phyloP scores from a whole-genome alignment of 208 protist genomes.

The Leishmania braziliensis region DNA sequence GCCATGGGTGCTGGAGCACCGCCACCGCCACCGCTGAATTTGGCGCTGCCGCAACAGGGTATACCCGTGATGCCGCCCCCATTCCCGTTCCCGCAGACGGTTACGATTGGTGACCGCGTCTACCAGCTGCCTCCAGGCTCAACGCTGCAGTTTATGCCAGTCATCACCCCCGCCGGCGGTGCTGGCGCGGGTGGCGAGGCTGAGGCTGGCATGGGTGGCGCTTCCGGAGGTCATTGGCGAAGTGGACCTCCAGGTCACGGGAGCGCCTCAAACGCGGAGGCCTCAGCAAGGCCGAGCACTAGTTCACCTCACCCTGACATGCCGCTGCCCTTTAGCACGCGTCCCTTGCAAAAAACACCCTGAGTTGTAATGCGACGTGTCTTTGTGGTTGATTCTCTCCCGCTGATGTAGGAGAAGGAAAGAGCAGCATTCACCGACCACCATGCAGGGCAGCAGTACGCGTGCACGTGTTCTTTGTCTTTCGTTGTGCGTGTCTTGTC shows the following conservation, averaged over 20 bases:
- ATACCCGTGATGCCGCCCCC: conserved; percentile 37
- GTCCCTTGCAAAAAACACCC: neutral
- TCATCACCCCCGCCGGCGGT: conserved; percentile 43
- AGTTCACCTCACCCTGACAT: neutral
- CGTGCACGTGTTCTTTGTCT: neutral
- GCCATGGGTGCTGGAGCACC: neutral
- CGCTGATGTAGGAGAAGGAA: neutral
- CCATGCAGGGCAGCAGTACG: neutral
- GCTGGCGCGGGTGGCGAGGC: conserved; percentile 3
- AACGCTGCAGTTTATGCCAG: conserved; percentile 59
- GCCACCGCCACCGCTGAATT: conserved; percentile 8
- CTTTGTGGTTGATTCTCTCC: neutral
- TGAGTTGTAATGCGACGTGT: neutral
- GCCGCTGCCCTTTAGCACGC: neutral
- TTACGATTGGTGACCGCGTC: conserved; percentile 54
- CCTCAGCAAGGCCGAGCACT: neutral
- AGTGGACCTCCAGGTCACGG: neutral
- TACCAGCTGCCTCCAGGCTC: conserved; percentile 61
- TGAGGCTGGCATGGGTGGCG: neutral
- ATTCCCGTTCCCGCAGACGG: conserved; percentile 39
- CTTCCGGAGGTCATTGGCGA: conserved; percentile 2
- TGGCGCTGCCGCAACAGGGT: conserved; percentile 10
- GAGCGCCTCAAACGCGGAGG: neutral
- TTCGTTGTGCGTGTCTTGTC: neutral
- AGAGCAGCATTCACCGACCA: neutral